Base-by-base conservation (phyloP, 768 basidiomycete genomes). In the Auricularia sp. region DNA sequence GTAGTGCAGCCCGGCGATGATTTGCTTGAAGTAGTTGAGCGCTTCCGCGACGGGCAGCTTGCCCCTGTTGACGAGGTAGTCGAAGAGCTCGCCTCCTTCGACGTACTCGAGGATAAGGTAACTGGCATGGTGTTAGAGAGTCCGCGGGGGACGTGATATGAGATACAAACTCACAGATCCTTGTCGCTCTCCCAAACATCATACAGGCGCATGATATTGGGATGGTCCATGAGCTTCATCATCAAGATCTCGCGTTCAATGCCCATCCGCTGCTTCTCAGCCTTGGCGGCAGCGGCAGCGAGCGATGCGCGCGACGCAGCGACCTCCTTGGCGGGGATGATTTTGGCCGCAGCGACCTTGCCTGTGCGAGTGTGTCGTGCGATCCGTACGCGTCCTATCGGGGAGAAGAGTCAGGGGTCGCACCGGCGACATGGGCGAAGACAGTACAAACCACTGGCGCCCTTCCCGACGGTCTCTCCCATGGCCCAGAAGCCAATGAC, bases 181-280 rank as follows among this genome's bases (percentile, higher is more conserved):
- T 84, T 83, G 3, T 88, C 88, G 0, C 93, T 94, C 76, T 98
- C 94, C 93, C 92, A 98, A 67, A 98, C 94, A 72, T 98, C 95
- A 77, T 93, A 95, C 35, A 98, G 83, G 64, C 86, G 87, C 84
- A 97, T 85, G 68, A 98, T 86, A 74, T 96, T 94, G 2, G 94
- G 94, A 72, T 98, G 93, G 67, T 95, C 88, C 68, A 97, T 88
- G 67, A 97, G 85, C 75, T 97, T 98, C 94, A 98, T 95, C 71
- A 97, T 87, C 66, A 95, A 92, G 62, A 97, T 96, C 76, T 98
- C 95, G 66, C 93, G 84, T 74, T 96, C 91, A 66, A 97, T 86
- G 60, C 87, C 85, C 65, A 91, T 83, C 66, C 87, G 81, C 66
- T 84, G 84, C 69, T 87, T 88, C 70, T 93, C 91, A 12, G 87